These are phyloP conservation scores for Schwanniomyces polymorphus DNA, from an alignment of 805 yeast genomes.

Conservation along the genomic window DNA sequence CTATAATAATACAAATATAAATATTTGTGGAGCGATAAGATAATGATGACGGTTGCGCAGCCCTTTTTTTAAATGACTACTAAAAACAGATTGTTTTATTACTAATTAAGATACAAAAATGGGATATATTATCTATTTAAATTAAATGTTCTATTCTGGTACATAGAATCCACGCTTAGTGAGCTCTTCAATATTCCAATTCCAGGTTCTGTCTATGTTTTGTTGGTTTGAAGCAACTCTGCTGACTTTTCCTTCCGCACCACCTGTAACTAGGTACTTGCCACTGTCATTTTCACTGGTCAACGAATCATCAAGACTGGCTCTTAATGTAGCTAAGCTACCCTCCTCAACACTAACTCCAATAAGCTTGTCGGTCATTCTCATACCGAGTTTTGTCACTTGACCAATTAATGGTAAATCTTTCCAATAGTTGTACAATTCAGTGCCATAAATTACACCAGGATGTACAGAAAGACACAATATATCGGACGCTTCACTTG, in stretches of 20 bases:
- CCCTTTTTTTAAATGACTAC: conserved; percentile 3
- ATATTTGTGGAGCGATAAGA: conserved; percentile 10
- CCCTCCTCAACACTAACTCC: conserved; percentile 38
- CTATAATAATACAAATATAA: background rate
- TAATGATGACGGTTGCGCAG: conserved; percentile 6
- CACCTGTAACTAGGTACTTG: conserved; percentile 31
- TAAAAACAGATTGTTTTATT: background rate
- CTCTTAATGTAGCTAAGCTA: conserved; percentile 29
- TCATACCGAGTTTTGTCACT: conserved; percentile 13
- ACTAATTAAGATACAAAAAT: background rate
- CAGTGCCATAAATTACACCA: conserved; percentile 35
- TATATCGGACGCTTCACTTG: conserved; percentile 27
- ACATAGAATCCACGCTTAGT: conserved; percentile 14
- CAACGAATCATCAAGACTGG: conserved; percentile 29
- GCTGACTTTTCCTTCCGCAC: conserved; percentile 20
- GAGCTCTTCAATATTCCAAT: conserved; percentile 22
- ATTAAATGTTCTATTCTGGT: conserved; percentile 61
- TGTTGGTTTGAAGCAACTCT: conserved; percentile 20
- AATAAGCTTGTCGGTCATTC: conserved; percentile 11
- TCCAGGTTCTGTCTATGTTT: conserved; percentile 27
- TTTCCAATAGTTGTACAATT: conserved; percentile 29
- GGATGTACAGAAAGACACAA: conserved; percentile 38
- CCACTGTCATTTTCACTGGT: conserved; percentile 25
- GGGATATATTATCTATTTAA: background rate
- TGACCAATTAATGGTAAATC: conserved; percentile 22